Conservation (phyloP, 164 flowering plant genomes). For the Houttuynia cordata region DNA sequence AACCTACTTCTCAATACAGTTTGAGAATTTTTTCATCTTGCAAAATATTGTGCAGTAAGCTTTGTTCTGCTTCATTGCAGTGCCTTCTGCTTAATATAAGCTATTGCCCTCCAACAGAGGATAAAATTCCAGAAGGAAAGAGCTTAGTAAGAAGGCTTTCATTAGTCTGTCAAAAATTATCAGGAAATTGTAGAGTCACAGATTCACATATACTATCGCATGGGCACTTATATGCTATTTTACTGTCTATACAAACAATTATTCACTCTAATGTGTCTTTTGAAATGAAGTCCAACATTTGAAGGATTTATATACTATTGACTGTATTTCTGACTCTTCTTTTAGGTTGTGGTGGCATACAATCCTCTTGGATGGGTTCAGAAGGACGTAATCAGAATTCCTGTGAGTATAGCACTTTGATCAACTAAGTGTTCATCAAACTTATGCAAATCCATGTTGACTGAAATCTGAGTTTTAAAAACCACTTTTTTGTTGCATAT, state of each 20-base stretch:
- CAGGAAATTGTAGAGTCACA: not conserved
- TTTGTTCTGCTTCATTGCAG: slow-evolving; percentile 20
- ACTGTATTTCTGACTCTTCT: slow-evolving; percentile 1
- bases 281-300: not conserved
- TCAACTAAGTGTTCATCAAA: not conserved
- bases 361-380: slow-evolving; percentile 87
- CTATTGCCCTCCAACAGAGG: slow-evolving; percentile 74
- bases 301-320: not conserved
- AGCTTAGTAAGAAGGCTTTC: slow-evolving; percentile 41
- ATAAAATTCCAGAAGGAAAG: slow-evolving; percentile 43
- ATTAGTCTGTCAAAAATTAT: not conserved
- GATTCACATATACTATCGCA: not conserved
- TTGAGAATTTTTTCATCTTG: too few relatives aligned
- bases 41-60: too few relatives aligned
- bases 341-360: slow-evolving; percentile 75
- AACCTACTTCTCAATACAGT: too few relatives aligned
- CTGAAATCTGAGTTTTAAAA: not conserved
- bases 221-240: not conserved
- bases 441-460: not conserved
- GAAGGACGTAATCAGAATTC: slow-evolving; percentile 54
- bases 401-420: slow-evolving; percentile 36
- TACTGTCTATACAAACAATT: not conserved
- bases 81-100: slow-evolving; percentile 79
- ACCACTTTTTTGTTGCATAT: too few relatives aligned
- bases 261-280: not conserved